Percentiles rank a stretch among this genome's conserved stretches.
Conservation (phyloP, 306 rosid genomes). For the Casuarina cunninghamiana region DNA sequence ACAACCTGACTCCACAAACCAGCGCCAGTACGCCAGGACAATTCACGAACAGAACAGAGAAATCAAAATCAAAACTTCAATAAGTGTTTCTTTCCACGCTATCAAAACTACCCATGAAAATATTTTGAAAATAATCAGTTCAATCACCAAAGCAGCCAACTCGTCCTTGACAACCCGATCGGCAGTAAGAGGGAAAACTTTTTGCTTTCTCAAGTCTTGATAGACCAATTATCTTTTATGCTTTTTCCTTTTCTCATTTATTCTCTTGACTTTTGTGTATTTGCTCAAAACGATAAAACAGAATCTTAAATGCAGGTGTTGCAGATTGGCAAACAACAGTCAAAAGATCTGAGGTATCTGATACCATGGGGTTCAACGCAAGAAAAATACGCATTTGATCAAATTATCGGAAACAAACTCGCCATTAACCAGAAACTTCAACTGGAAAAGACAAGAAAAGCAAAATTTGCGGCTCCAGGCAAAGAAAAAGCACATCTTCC, state of each 20-base stretch:
- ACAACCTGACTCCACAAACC: constrained; percentile 31
- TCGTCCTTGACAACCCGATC: not conserved
- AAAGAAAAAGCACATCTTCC: not conserved
- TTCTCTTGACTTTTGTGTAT: not conserved
- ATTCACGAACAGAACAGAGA: not conserved
- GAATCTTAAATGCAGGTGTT: not conserved
- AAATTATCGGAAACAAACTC: not conserved
- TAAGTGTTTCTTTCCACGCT: not conserved
- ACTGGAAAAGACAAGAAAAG: not conserved
- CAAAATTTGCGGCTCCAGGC: not conserved
- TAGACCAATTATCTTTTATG: not conserved
- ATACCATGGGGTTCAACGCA: not conserved
- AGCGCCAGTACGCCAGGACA: constrained; percentile 1
- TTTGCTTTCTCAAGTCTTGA: constrained; percentile 8
- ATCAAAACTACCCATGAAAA: not conserved
- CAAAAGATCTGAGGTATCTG: constrained; percentile 16
- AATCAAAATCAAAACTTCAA: not conserved
- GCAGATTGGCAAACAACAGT: not conserved
- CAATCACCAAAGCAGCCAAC: not conserved
- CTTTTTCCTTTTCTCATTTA: not conserved
- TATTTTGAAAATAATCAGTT: not conserved
- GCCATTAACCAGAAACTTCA: not conserved
- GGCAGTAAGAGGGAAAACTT: not conserved
- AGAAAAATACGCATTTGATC: not conserved
- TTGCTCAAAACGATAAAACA: not conserved